A percentile compares a stretch with the other conserved stretches of the same genome.
Conservation (phyloP, 2,329 filamentous ascomycete species). For the Grosmannia clavigera region DNA sequence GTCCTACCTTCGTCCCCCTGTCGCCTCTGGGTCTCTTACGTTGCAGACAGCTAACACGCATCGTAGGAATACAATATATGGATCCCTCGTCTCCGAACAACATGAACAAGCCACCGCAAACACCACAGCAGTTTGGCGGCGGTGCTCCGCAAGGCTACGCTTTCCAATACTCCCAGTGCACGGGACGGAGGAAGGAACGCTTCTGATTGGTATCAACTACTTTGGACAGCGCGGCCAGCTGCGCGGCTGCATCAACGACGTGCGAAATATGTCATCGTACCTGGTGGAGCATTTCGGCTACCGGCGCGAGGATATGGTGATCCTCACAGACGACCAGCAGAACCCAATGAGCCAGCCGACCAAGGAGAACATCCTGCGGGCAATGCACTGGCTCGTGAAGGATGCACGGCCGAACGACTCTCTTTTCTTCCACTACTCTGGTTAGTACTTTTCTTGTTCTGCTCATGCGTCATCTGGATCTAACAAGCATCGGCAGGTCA, state of each 20-base stretch:
- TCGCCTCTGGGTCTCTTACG: neutral
- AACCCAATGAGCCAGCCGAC: slow-evolving; percentile 96
- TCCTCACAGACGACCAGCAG: slow-evolving; percentile 91
- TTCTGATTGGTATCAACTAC: slow-evolving; percentile 94
- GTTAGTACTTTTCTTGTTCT: slow-evolving; percentile 30
- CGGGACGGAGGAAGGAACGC: slow-evolving; percentile 74
- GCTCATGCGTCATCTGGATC: neutral
- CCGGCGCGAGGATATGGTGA: slow-evolving; percentile 91
- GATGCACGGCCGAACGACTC: slow-evolving; percentile 87
- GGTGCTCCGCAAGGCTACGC: slow-evolving; percentile 70
- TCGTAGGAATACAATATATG: slow-evolving; percentile 36
- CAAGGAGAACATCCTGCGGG: slow-evolving; percentile 85
- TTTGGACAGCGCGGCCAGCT: slow-evolving; percentile 78
- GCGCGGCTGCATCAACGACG: slow-evolving; percentile 91
- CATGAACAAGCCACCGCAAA: slow-evolving; percentile 44
- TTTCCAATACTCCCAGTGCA: slow-evolving; percentile 88
- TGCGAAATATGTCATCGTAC: slow-evolving; percentile 92
- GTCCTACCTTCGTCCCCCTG: neutral
- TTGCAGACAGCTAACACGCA: slow-evolving; percentile 18
- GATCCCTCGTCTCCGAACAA: slow-evolving; percentile 18
- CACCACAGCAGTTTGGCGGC: slow-evolving; percentile 61
- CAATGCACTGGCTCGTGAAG: slow-evolving; percentile 97
- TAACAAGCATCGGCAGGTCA: slow-evolving; percentile 31
- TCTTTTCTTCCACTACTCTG: slow-evolving; percentile 94
- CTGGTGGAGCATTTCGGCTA: slow-evolving; percentile 83